Percentiles rank a stretch among this genome's conserved stretches.
phyloP scores from a whole-genome alignment of 805 yeast species.

The Vanderwaltozyma yarrowii region DNA sequence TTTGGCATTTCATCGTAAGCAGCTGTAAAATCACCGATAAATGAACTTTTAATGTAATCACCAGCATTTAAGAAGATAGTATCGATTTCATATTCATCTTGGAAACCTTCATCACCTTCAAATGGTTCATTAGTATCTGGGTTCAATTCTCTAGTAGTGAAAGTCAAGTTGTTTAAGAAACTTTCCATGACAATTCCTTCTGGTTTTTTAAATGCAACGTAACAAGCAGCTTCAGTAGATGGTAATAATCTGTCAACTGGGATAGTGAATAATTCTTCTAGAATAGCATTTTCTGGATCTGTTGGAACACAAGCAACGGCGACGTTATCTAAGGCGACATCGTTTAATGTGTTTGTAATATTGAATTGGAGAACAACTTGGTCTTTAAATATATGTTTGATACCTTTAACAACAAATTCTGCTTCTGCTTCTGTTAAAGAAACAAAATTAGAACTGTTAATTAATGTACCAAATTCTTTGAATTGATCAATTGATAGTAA shows the following conservation, averaged over 20 bases:
- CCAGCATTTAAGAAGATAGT: conserved; percentile 62
- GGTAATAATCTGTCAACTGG: conserved; percentile 69
- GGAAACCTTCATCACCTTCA: conserved; percentile 72
- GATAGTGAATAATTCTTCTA: conserved; percentile 59
- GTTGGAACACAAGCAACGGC: conserved; percentile 60
- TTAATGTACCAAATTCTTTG: conserved; percentile 58
- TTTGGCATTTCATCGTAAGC: conserved; percentile 62
- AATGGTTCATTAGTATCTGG: conserved; percentile 57
- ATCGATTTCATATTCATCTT: conserved; percentile 89
- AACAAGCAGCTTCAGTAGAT: conserved; percentile 59
- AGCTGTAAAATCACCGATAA: conserved; percentile 62
- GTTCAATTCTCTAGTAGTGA: conserved; percentile 70
- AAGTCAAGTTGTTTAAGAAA: conserved; percentile 59
- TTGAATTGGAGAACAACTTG: conserved; percentile 73
- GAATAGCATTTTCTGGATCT: conserved; percentile 34
- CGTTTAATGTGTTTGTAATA: conserved; percentile 74
- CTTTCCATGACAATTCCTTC: conserved; percentile 38
- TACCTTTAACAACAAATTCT: conserved; percentile 78
- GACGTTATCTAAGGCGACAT: conserved; percentile 67
- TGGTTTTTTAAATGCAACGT: conserved; percentile 60
- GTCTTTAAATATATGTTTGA: conserved; percentile 71
- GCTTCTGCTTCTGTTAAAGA: conserved; percentile 86
- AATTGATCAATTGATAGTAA: conserved; percentile 65
- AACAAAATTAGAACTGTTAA: conserved; percentile 55
- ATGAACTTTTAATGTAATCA: conserved; percentile 71